Conservation (phyloP, 768 basidiomycete species). For the Grammothele lineata region DNA sequence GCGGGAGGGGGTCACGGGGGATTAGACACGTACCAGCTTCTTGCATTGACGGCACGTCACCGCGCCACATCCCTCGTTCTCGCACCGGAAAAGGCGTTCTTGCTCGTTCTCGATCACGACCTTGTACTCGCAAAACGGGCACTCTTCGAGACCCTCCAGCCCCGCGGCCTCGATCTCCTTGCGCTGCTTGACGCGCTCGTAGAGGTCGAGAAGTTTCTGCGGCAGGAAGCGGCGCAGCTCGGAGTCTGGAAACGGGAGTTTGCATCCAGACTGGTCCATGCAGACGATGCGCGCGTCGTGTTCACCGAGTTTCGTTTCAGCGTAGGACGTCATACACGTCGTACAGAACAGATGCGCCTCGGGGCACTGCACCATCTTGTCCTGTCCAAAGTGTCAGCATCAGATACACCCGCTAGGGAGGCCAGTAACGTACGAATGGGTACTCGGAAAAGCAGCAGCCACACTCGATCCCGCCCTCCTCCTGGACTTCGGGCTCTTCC, state of each 20-base stretch:
- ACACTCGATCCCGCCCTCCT: constrained; percentile 73
- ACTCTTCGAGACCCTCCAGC: constrained; percentile 79
- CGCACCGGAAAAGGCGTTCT: constrained; percentile 42
- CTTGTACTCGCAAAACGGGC: constrained; percentile 88
- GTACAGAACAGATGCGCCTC: constrained; percentile 87
- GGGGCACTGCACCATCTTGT: constrained; percentile 83
- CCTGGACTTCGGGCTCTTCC: constrained; percentile 33
- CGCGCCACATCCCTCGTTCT: constrained; percentile 62
- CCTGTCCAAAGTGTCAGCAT: constrained; percentile 37
- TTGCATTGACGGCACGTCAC: constrained; percentile 81
- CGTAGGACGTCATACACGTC: constrained; percentile 65
- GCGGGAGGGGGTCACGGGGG: too few species aligned
- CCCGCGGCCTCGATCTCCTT: constrained; percentile 78
- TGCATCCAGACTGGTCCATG: constrained; percentile 78
- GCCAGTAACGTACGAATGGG: constrained; percentile 53
- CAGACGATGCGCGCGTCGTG: constrained; percentile 66
- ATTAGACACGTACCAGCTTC: constrained; percentile 49
- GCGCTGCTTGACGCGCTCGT: constrained; percentile 68
- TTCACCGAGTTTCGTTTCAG: constrained; percentile 59
- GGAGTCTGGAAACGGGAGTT: constrained; percentile 58
- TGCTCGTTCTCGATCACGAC: constrained; percentile 49
- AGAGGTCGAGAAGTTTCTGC: constrained; percentile 61
- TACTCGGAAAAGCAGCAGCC: constrained; percentile 81
- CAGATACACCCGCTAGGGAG: neutral
- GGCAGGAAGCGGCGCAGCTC: constrained; percentile 69